Evolutionary conservation across 805 yeast genomes (phyloP), one percentile per base, ranked within the genome.

Genomic region (Candida gorgasii): DNA sequence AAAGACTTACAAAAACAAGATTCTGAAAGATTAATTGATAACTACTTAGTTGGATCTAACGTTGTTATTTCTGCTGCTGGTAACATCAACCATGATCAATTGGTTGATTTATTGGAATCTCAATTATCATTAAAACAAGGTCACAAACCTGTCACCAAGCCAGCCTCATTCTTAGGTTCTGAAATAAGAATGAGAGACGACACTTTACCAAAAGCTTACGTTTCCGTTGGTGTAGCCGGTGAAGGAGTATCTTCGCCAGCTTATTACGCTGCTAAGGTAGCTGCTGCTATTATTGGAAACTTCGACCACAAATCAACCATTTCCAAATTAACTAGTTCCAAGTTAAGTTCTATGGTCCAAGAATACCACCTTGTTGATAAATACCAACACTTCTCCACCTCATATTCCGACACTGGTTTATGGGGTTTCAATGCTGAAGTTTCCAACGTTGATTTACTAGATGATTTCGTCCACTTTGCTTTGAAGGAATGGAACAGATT

Each of bases 101-200:
- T 86, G 50, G 87, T 83, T 47, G 81, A 80, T 47, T 74, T 83
- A 43, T 79, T 86, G 46, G 82, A 82, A 59, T 62, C 73, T 47
- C 55, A 72, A 46, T 58, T 80, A 41, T 52, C 67, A 36, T 54
- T 82, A 23, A 69, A 79, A 42, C 65, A 74, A 39, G 88, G 86
- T 51, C 61, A 76, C 43, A 66, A 67, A 59, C 73, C 73, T 43
- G 62, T 67, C 18, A 59, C 58, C 40, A 73, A 75, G 52, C 71
- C 79, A 42, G 78, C 86, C 47, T 62, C 80, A 43, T 86, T 86
- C 79, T 76, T 86, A 63, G 95, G 95, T 63, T 85, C 93, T 36
- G 95, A 86, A 63, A 83, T 85, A 52, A 82, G 90, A 78, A 71
- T 85, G 72, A 84, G 95, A 80, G 95, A 86, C 62, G 95, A 86